Evolutionary conservation across 805 yeast species (phyloP).

Genomic region (Candida ortonii): DNA sequence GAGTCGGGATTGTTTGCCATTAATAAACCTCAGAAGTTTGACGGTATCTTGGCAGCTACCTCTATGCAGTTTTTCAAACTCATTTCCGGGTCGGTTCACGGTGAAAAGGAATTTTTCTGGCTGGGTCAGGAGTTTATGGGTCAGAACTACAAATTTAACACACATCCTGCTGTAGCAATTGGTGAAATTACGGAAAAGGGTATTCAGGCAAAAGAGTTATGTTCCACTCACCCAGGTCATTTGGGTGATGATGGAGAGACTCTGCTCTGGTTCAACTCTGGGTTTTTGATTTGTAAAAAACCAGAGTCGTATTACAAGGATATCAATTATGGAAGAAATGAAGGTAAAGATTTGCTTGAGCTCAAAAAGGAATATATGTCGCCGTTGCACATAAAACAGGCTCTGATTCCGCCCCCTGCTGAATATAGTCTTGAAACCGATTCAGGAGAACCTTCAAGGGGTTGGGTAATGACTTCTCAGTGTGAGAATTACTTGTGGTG

Average conservation of each 20-base stretch:
- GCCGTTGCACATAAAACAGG: slow-evolving; percentile 43
- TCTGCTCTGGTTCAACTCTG: slow-evolving; percentile 68
- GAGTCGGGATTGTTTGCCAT: slow-evolving; percentile 49
- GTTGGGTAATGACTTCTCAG: slow-evolving; percentile 54
- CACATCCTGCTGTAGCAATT: slow-evolving; percentile 53
- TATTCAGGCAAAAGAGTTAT: slow-evolving; percentile 43
- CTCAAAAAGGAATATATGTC: slow-evolving; percentile 36
- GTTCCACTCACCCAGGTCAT: slow-evolving; percentile 66
- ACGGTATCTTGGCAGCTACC: slow-evolving; percentile 44
- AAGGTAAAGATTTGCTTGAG: slow-evolving; percentile 26
- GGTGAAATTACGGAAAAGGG: slow-evolving; percentile 37
- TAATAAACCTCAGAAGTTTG: slow-evolving; percentile 47
- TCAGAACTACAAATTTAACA: slow-evolving; percentile 50
- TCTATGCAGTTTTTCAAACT: slow-evolving; percentile 42
- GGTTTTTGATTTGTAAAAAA: slow-evolving; percentile 58
- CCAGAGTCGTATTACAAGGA: slow-evolving; percentile 39
- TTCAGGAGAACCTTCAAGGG: slow-evolving; percentile 46
- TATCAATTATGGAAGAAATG: slow-evolving; percentile 31
- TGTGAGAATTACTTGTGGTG: slow-evolving; percentile 61
- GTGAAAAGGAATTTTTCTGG: slow-evolving; percentile 81
- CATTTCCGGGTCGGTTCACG: slow-evolving; percentile 57
- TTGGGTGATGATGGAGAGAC: slow-evolving; percentile 49
- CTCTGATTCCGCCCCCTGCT: slow-evolving; percentile 53
- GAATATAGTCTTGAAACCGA: slow-evolving; percentile 27
- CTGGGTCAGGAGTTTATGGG: slow-evolving; percentile 59